A percentile compares a stretch with the other conserved stretches of the same genome.
Evolutionary conservation across 352 stramenopile genomes (phyloP).

Genomic region (Phytophthora chlamydospora): DNA sequence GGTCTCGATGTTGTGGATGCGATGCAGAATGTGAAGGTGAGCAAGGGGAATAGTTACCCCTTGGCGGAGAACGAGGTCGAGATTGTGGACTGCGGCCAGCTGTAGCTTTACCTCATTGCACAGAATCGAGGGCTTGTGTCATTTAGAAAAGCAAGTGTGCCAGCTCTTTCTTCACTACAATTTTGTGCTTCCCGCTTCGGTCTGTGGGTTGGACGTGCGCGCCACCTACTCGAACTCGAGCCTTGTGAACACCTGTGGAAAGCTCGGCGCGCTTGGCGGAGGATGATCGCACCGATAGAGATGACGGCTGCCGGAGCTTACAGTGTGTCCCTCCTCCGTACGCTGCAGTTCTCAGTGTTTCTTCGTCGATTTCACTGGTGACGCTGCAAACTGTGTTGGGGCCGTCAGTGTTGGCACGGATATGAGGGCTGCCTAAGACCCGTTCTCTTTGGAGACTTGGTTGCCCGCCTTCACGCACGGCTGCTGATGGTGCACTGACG

Average conservation of each 20-base stretch:
- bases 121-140: background rate
- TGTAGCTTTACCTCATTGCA: slow-evolving; percentile 25
- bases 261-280: slow-evolving; percentile 52
- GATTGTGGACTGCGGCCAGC: slow-evolving; percentile 71
- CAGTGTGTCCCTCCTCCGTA: slow-evolving; percentile 56
- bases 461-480: slow-evolving; percentile 7
- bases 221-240: slow-evolving; percentile 54
- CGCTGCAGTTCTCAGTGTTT: slow-evolving; percentile 32
- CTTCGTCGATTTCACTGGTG: slow-evolving; percentile 25
- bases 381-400: background rate
- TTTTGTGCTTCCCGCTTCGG: slow-evolving; percentile 56
- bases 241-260: slow-evolving; percentile 58
- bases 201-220: slow-evolving; percentile 24
- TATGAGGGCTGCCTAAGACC: background rate
- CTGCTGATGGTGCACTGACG: slow-evolving; percentile 8
- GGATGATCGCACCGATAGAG: slow-evolving; percentile 41
- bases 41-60: slow-evolving; percentile 52
- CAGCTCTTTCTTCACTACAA: slow-evolving; percentile 66
- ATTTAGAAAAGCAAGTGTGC: slow-evolving; percentile 68
- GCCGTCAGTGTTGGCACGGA: background rate
- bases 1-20: slow-evolving; percentile 72
- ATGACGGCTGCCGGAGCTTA: slow-evolving; percentile 40
- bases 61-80: slow-evolving; percentile 62
- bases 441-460: background rate
- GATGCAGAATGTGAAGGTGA: slow-evolving; percentile 72